Evolutionary conservation across 257 asterid species (phyloP), one percentile per base, ranked within the genome.

Genomic region (Primulina tabacum): DNA sequence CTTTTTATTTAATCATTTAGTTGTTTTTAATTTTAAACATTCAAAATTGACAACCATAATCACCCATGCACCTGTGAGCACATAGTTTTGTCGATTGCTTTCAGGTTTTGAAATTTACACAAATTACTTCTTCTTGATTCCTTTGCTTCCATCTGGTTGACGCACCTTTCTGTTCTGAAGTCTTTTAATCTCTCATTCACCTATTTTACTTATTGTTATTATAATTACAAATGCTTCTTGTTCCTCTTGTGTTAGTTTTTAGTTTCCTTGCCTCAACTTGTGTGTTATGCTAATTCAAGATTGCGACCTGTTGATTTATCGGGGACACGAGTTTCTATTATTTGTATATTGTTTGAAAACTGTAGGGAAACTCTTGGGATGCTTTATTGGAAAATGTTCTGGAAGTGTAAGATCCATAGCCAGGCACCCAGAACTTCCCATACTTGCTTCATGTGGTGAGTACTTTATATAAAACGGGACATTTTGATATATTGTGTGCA

Each of bases 391-490:
- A 52, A 91, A 94, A 82, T 89, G 97, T 76, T 78, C 93, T 37
- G 97, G 99, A 82, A 91, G 99, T 80, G 82, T 91, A 81, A 89
- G 88, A 78, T 89, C 97, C 74, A 86, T 91, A 69, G 92, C 72
- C 43, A 83, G 96, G 79, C 99, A 94, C 71, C 89, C 89, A 2
- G 81, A 82, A 70, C 89, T 79, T 70, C 99, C 97, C 43, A 82
- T 94, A 21, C 83, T 94, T 75, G 99, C 97, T 60, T 94, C 99
- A 26, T 91, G 97, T 80, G 97, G 97, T 93, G 73, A 83, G 96
- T 76, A 59, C 55, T 60, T 60, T 30, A 26, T 30, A 20, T 18
- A 30, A 70, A 70, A 10, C 9, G 47, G 10, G 68, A 26, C 68
- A 38, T 20, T 30, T 29, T 65, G 33, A 53, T 66, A 30, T 64